Evolutionary conservation across 768 basidiomycete genomes (phyloP).

Genomic region (Boletus sp.): DNA sequence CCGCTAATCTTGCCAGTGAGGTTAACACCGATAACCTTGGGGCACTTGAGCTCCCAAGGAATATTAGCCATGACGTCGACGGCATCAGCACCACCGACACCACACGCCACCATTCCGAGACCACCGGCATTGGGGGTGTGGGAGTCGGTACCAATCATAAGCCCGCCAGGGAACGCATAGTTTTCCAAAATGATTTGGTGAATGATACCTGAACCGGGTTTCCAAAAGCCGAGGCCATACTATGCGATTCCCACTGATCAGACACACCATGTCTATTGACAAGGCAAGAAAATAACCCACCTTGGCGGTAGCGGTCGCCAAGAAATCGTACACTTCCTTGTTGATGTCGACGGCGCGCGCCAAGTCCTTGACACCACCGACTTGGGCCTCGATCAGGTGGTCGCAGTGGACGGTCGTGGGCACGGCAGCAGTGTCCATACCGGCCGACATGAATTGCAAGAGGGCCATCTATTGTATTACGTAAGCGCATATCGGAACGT

Average conservation of each 20-base stretch:
- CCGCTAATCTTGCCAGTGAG: conserved; percentile 92
- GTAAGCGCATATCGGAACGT: conserved; percentile 22
- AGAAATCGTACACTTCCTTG: conserved; percentile 99
- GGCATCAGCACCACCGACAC: conserved; percentile 99
- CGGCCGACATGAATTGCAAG: conserved; percentile 99
- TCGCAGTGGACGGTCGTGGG: conserved; percentile 99
- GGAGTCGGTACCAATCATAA: conserved; percentile 99
- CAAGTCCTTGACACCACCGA: conserved; percentile 92
- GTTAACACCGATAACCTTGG: conserved; percentile 98
- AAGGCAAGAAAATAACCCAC: conserved; percentile 36
- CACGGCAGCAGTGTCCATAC: conserved; percentile 96
- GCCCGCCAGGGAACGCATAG: conserved; percentile 98
- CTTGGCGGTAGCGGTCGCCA: conserved; percentile 95
- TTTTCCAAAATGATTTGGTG: conserved; percentile 99
- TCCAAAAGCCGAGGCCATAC: conserved; percentile 99
- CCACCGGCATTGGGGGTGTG: conserved; percentile 99
- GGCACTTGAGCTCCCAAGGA: conserved; percentile 99
- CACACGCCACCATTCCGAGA: conserved; percentile 98
- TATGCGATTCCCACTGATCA: conserved; percentile 27
- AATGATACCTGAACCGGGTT: conserved; percentile 98
- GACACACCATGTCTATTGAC: neutral
- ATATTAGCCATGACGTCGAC: conserved; percentile 98
- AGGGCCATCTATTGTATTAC: conserved; percentile 90
- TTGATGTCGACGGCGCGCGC: conserved; percentile 89
- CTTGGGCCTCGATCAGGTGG: conserved; percentile 96